Base-by-base conservation (phyloP, 2,329 filamentous ascomycete species). In the Epichloe brachyelytri region DNA sequence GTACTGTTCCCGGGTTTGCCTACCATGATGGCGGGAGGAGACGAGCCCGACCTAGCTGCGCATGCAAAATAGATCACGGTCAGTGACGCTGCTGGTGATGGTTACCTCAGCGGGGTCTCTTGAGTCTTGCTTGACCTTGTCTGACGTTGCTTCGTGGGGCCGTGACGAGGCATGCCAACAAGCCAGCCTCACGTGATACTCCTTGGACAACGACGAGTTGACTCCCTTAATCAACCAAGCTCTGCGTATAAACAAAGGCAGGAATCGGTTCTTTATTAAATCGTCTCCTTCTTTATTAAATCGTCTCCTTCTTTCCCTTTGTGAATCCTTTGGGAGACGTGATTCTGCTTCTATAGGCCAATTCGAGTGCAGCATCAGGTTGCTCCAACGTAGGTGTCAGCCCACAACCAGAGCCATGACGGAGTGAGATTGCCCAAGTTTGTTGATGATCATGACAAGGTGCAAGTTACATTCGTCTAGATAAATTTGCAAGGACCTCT, bases 141-240 rank as follows among this genome's bases (percentile, higher is more conserved):
- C 57, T 65, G 65, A 67, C 62, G 63, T 67, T 60, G 62, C 55
- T 49, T 51, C 55, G 58, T 59, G 64, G 65, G 64, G 63, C 57
- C 46, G 50, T 52, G 54, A 50, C 53, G 43, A 49, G 44, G 49
- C 43, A 46, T 36, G 19, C 12, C 3, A 14, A 10, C 5, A 14
- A 6, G 14, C 14, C 19, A 26, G 12, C 5, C 33, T 49, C 51
- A 51, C 51, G 48, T 53, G 44, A 53, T 22, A n/a, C 8, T 17
- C 22, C 10, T 14, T 8, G 41, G 17, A 41, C 39, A 41, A 20
- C 11, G 20, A 22, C 39, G 11, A 20, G 30, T 30, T 30, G 10
- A 30, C 36, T 38, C 14, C 11, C 14, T 5, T n/a, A 14, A 38
- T 38, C 12, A 14, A n/a, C 36, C 36, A 38, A n/a, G 14, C 15